A percentile compares a stretch with the other conserved stretches of the same genome.
These are phyloP conservation scores for Penicillium sp. DNA, from an alignment of 2,329 filamentous ascomycete genomes.

Conservation along the genomic window DNA sequence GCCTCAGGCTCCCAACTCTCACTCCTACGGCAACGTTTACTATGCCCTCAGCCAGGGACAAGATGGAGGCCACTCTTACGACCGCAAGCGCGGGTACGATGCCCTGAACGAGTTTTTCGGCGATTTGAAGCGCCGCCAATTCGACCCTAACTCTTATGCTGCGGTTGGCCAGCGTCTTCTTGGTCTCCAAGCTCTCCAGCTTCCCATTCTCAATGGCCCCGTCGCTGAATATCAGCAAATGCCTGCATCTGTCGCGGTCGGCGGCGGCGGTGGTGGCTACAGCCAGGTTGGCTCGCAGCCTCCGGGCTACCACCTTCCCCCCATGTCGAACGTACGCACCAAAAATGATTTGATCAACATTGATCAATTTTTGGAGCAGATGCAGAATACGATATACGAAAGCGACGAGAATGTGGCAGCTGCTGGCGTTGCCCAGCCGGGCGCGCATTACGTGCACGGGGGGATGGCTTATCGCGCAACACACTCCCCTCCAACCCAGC, in stretches of 20 bases:
- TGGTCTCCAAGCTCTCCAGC: constrained; percentile 67
- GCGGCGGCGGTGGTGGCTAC: constrained; percentile 51
- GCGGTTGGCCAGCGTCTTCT: constrained; percentile 87
- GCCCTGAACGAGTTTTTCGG: constrained; percentile 92
- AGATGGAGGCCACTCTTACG: constrained; percentile 60
- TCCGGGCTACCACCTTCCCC: constrained; percentile 78
- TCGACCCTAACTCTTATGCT: constrained; percentile 84
- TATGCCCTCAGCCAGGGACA: constrained; percentile 67
- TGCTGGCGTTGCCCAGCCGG: constrained; percentile 71
- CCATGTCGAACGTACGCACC: constrained; percentile 81
- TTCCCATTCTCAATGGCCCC: constrained; percentile 58
- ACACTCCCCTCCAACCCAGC: constrained; percentile 52
- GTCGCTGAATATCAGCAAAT: constrained; percentile 53
- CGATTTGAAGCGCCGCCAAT: constrained; percentile 83
- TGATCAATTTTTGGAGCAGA: constrained; percentile 90
- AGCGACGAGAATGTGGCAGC: constrained; percentile 77
- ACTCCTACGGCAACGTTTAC: constrained; percentile 69
- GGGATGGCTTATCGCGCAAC: constrained; percentile 53
- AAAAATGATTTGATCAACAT: constrained; percentile 93
- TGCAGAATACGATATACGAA: constrained; percentile 94
- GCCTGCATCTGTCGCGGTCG: constrained; percentile 55
- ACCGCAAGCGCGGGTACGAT: constrained; percentile 82
- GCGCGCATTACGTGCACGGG: constrained; percentile 60
- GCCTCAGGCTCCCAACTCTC: constrained; percentile 50
- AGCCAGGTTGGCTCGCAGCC: constrained; percentile 59